phyloP scores from a whole-genome alignment of 805 yeast species.

The Dipodascus geniculatus region DNA sequence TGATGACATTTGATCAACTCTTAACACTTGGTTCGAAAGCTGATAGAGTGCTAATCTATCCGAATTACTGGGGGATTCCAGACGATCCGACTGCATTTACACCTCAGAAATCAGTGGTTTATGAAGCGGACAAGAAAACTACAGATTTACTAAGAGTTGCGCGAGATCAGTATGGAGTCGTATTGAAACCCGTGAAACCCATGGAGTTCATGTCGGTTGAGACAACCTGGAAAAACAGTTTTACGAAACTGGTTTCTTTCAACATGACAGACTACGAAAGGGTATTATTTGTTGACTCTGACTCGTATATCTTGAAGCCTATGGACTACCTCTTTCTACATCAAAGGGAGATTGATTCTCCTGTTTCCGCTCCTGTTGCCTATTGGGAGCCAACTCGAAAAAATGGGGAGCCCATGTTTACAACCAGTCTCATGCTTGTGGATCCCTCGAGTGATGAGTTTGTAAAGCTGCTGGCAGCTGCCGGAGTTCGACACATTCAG shows the following conservation, averaged over 20 bases:
- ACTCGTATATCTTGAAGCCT: conserved; percentile 26
- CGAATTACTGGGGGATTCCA: conserved; percentile 7
- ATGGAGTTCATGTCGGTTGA: not conserved
- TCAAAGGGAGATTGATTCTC: conserved; percentile 29
- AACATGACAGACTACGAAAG: conserved; percentile 30
- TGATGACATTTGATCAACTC: conserved; percentile 29
- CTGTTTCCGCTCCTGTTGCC: conserved; percentile 36
- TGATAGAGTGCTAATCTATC: conserved; percentile 29
- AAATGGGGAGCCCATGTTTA: not conserved
- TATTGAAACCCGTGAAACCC: conserved; percentile 2
- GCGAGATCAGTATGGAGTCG: conserved; percentile 6
- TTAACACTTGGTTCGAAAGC: conserved; percentile 23
- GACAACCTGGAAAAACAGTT: conserved; percentile 31
- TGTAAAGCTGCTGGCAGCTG: conserved; percentile 16
- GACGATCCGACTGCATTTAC: conserved; percentile 1
- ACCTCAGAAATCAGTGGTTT: not conserved
- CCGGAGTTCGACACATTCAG: conserved; percentile 19
- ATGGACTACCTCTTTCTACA: conserved; percentile 36
- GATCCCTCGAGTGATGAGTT: conserved; percentile 32
- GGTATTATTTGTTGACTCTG: conserved; percentile 37
- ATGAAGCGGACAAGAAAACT: not conserved
- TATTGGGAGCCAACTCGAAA: conserved; percentile 25
- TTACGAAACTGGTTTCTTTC: conserved; percentile 36
- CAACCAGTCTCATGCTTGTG: conserved; percentile 44
- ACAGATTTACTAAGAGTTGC: conserved; percentile 3